Evolutionary conservation across 495 filamentous ascomycete genomes (phyloP).

Genomic region (Lasiosphaeris hirsuta): DNA sequence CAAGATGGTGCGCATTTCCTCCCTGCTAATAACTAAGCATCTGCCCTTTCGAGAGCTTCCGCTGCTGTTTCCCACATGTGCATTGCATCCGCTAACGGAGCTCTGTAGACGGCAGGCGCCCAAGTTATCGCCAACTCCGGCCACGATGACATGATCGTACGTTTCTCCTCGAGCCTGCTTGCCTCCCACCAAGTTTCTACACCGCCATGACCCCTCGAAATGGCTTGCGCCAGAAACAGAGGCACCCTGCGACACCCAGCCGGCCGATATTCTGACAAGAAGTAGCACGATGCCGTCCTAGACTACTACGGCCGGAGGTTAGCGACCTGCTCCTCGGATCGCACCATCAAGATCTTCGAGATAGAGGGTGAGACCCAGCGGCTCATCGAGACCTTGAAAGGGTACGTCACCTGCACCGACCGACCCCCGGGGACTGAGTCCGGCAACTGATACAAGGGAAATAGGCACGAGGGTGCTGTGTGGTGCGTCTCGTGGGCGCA

Average conservation of each 20-base stretch:
- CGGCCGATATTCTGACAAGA: constrained; percentile 11
- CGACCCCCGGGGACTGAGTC: neutral
- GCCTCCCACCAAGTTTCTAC: neutral
- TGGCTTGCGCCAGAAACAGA: too few relatives aligned
- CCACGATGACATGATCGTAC: constrained; percentile 99
- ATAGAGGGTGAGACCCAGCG: constrained; percentile 91
- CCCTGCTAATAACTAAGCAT: neutral
- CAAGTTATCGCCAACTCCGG: constrained; percentile 44
- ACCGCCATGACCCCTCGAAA: neutral
- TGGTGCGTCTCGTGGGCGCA: constrained; percentile 98
- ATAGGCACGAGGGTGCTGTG: constrained; percentile 88
- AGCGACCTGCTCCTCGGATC: constrained; percentile 95
- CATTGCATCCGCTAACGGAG: neutral
- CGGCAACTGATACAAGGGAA: neutral
- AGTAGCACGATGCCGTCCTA: constrained; percentile 91
- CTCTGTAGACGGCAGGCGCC: constrained; percentile 27
- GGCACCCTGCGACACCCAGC: neutral
- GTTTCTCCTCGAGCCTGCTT: constrained; percentile 32
- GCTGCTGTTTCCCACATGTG: neutral
- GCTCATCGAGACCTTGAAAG: constrained; percentile 88
- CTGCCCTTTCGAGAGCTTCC: neutral
- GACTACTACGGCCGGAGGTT: constrained; percentile 97
- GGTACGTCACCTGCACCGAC: constrained; percentile 52
- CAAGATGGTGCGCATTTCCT: constrained; percentile 14
- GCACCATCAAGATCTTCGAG: constrained; percentile 99